phyloP scores from a whole-genome alignment of 805 yeast genomes.

The Babjeviella inositovora region DNA sequence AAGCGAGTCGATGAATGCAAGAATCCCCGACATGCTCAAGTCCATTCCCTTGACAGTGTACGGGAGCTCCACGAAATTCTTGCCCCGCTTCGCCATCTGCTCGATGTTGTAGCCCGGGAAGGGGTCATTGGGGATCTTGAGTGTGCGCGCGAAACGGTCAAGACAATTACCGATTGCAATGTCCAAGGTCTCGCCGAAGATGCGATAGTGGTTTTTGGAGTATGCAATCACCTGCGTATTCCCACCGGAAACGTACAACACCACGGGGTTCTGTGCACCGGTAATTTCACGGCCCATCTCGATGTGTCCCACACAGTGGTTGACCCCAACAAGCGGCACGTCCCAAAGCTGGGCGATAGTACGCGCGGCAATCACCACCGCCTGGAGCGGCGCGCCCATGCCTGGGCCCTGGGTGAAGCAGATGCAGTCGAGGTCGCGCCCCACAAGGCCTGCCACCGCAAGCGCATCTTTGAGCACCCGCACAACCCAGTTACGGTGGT shows the following conservation, averaged over 20 bases:
- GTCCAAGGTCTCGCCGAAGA: constrained; percentile 98
- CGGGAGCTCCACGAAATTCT: constrained; percentile 58
- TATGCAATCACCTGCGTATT: constrained; percentile 97
- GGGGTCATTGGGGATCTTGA: constrained; percentile 82
- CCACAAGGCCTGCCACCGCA: constrained; percentile 30
- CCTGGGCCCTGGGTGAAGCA: constrained; percentile 99
- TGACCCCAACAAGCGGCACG: constrained; percentile 83
- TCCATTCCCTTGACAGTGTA: constrained; percentile 99
- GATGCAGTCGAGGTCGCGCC: constrained; percentile 52
- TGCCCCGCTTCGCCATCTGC: constrained; percentile 69
- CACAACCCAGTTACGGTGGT: constrained; percentile 90
- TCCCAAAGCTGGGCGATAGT: constrained; percentile 68
- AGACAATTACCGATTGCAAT: constrained; percentile 96
- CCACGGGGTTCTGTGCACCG: constrained; percentile 96
- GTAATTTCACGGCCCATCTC: constrained; percentile 99
- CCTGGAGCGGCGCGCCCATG: constrained; percentile 96
- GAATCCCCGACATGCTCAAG: constrained; percentile 86
- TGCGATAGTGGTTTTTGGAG: constrained; percentile 82
- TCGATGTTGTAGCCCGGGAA: constrained; percentile 97
- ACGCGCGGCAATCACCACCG: constrained; percentile 87
- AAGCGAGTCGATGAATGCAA: constrained; percentile 68
- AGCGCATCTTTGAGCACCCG: constrained; percentile 56
- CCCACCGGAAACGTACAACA: constrained; percentile 94
- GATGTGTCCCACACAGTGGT: constrained; percentile 95
- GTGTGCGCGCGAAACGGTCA: constrained; percentile 87